These are phyloP conservation scores for Ustilago sp. DNA, from an alignment of 1,284 basidiomycete species.

Conservation along the genomic window DNA sequence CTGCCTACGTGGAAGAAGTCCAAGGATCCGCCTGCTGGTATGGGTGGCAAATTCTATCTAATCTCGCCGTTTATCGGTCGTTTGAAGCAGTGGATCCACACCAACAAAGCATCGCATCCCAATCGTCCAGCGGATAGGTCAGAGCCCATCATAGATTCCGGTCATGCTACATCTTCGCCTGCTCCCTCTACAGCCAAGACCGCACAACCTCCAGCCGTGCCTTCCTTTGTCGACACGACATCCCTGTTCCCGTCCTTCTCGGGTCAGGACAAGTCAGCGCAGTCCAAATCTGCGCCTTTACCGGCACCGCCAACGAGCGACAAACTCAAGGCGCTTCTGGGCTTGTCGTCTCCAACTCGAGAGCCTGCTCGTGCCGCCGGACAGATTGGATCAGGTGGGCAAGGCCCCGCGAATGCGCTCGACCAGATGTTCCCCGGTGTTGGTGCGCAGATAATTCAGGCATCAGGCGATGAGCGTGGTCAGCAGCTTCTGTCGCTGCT, in stretches of 20 bases:
- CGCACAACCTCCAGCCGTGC: constrained; percentile 19
- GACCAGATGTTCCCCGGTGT: constrained; percentile 43
- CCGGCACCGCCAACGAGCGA: constrained; percentile 53
- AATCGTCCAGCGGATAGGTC: constrained; percentile 25
- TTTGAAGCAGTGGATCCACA: constrained; percentile 66
- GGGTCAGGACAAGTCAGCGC: constrained; percentile 17
- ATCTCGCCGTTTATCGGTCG: constrained; percentile 88
- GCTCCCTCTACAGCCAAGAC: constrained; percentile 19
- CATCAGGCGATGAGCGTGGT: constrained; percentile 47
- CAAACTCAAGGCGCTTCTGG: constrained; percentile 56
- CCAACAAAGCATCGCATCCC: constrained; percentile 59
- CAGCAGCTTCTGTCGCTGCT: constrained; percentile 52
- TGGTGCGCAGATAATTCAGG: constrained; percentile 50
- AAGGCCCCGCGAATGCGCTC: constrained; percentile 12
- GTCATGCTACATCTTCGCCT: constrained; percentile 14
- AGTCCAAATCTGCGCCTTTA: constrained; percentile 32
- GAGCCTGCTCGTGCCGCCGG: constrained; percentile 24
- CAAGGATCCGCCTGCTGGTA: constrained; percentile 72
- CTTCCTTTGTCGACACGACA: constrained; percentile 40
- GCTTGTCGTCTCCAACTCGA: constrained; percentile 36
- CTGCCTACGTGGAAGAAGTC: constrained; percentile 93
- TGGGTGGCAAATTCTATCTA: constrained; percentile 86
- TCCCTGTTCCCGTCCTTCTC: constrained; percentile 46
- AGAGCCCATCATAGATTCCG: constrained; percentile 21
- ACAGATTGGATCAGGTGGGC: constrained; percentile 1